These are phyloP conservation scores for Russula sp. DNA, from an alignment of 768 basidiomycete genomes.

Conservation along the genomic window DNA sequence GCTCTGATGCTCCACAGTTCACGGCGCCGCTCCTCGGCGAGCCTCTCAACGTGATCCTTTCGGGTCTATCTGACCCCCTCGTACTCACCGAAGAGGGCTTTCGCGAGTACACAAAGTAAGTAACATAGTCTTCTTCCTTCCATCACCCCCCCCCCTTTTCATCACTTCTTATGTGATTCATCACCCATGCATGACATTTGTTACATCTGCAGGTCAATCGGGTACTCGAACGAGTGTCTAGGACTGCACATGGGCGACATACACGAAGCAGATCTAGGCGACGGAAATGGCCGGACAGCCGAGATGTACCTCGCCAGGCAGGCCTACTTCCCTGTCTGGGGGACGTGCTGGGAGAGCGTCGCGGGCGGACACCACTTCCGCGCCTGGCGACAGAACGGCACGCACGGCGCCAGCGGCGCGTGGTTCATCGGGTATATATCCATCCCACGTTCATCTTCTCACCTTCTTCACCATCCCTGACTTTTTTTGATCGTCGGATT, in stretches of 20 bases:
- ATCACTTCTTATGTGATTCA: background rate
- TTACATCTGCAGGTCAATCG: constrained; percentile 50
- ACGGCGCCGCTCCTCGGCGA: constrained; percentile 62
- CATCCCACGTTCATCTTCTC: background rate
- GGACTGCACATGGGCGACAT: constrained; percentile 69
- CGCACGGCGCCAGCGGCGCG: constrained; percentile 59
- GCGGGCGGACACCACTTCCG: constrained; percentile 85
- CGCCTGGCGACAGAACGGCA: constrained; percentile 85
- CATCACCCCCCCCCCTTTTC: background rate
- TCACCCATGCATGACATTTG: background rate
- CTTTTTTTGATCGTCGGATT: background rate
- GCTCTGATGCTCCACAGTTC: constrained; percentile 39
- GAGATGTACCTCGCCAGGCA: constrained; percentile 74
- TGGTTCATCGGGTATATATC: constrained; percentile 65
- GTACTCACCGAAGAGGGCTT: constrained; percentile 71
- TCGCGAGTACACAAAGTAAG: constrained; percentile 57
- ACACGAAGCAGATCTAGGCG: constrained; percentile 78
- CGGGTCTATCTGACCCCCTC: constrained; percentile 69
- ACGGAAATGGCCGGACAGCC: constrained; percentile 62
- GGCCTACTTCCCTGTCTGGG: constrained; percentile 68
- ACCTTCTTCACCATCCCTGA: background rate
- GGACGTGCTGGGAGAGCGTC: constrained; percentile 85
- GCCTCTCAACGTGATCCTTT: constrained; percentile 79
- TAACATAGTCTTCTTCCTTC: constrained; percentile 3
- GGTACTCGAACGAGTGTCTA: constrained; percentile 76